Evolutionary conservation across 164 flowering plant genomes (phyloP).

Genomic region (Tinospora cordifolia): DNA sequence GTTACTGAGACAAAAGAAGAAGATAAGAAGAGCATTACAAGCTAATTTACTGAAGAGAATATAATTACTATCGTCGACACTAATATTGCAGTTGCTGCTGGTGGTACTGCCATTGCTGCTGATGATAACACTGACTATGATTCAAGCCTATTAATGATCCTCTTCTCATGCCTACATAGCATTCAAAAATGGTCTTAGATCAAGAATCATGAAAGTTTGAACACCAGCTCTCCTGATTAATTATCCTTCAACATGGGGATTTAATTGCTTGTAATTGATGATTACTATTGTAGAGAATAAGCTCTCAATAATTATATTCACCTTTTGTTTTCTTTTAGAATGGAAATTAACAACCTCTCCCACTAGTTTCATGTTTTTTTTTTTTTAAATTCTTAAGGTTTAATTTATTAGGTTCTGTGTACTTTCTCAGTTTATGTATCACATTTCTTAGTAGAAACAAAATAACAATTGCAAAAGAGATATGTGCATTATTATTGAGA

Average conservation of each 20-base stretch:
- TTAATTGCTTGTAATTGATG: slow-evolving; percentile 11
- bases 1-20: slow-evolving; percentile 17
- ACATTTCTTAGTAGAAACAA: background rate
- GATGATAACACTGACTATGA: background rate
- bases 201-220: slow-evolving; percentile 44
- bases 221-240: slow-evolving; percentile 20
- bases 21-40: slow-evolving; percentile 9
- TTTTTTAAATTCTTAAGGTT: background rate
- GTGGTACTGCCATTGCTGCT: no score
- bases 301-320: background rate
- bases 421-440: background rate
- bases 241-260: no score
- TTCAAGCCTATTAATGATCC: slow-evolving; percentile 14
- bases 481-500: no score
- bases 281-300: slow-evolving; percentile 7
- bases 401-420: background rate
- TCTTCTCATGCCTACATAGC: slow-evolving; percentile 13
- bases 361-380: background rate
- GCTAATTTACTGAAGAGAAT: slow-evolving; percentile 9
- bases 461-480: background rate
- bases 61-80: background rate
- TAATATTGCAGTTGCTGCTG: background rate
- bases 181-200: slow-evolving; percentile 25
- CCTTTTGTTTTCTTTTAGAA: background rate
- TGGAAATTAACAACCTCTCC: background rate